Base-by-base conservation (phyloP, 208 protist species). In the Leishmania guyanensis region DNA sequence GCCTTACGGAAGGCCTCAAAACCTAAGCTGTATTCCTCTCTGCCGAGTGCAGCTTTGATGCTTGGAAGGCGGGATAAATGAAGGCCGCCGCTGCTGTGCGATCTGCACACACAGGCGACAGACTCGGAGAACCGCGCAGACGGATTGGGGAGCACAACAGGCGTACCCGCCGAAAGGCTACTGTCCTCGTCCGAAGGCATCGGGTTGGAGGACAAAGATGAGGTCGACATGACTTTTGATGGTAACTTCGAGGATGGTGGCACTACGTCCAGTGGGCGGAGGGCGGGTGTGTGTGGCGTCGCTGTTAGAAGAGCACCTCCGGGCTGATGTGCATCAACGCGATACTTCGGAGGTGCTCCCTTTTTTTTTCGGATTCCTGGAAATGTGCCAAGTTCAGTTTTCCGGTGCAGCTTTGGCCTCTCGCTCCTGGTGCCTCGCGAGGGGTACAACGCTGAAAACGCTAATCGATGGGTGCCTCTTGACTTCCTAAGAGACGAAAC, bases 381-480 rank as follows among this genome's bases (percentile, higher is more conserved):
- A 39, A n/a, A 43, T 0, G 0, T 17, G 29, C 53, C 29, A 43
- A 2, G n/a, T 58, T 89, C 26, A 69, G n/a, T 0, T 5, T 54
- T 0, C 20, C 48, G 29, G 84, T 69, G 0, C 82, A 82, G 9
- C 58, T 0, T 89, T 3, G 76, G 81, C 14, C 70, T 89, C 33
- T 78, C 86, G n/a, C 26, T 10, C 10, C 46, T 89, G 6, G 78
- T 82, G 0, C 69, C 87, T n/a, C 76, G 70, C 14, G 79, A 79
- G 17, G 75, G 80, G 29, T 84, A 87, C 62, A 33, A 12, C 8
- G 43, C 50, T 12, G 46, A 71, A 43, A 77, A 81, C 69, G 74
- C 66, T 20, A 5, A 64, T 20, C 22, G 29, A 48, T 88, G 85
- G 81, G 85, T 83, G 46, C 51, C 75, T 29, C 16, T 77, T 10